Percentiles rank a stretch among this genome's conserved stretches.
These are phyloP conservation scores for Quercus mongolica DNA, from an alignment of 306 rosid species.

Conservation along the genomic window DNA sequence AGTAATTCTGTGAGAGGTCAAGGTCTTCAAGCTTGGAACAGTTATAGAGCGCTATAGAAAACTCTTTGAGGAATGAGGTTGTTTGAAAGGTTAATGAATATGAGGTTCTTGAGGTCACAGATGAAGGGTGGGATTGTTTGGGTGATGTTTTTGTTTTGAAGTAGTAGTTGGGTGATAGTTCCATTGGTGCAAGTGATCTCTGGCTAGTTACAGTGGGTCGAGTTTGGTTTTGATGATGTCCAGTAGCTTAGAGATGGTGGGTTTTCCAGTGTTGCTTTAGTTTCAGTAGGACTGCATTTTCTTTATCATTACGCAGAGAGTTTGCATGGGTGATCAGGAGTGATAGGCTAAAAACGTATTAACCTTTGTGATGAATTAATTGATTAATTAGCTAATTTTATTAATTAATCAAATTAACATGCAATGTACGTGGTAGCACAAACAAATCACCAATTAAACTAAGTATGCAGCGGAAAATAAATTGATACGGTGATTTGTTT, in stretches of 20 bases:
- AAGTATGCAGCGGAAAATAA: too few species aligned
- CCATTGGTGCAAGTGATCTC: slow-evolving; percentile 46
- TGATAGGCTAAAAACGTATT: too few species aligned
- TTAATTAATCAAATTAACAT: too few species aligned
- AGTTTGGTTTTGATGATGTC: slow-evolving; percentile 30
- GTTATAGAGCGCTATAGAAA: slow-evolving; percentile 47
- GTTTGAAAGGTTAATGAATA: too few species aligned
- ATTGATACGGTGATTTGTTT: too few species aligned
- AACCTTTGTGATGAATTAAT: too few species aligned
- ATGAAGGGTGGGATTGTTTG: too few species aligned
- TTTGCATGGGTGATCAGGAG: slow-evolving; percentile 13
- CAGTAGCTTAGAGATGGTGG: slow-evolving; percentile 41
- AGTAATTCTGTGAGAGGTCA: slow-evolving; percentile 43
- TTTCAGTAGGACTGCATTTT: slow-evolving; percentile 39
- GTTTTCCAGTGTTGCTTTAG: slow-evolving; percentile 36
- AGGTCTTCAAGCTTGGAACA: slow-evolving; percentile 54
- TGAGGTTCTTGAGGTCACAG: too few species aligned
- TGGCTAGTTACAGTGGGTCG: slow-evolving; percentile 54
- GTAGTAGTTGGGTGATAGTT: slow-evolving; percentile 34
- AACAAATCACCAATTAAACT: too few species aligned
- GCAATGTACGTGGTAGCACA: too few species aligned
- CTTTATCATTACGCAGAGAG: slow-evolving; percentile 46
- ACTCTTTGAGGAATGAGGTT: slow-evolving; percentile 30
- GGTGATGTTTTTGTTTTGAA: too few species aligned
- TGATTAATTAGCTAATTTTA: too few species aligned